Base-by-base conservation (phyloP, 148 eudicot species). In the Camellia granthamiana region DNA sequence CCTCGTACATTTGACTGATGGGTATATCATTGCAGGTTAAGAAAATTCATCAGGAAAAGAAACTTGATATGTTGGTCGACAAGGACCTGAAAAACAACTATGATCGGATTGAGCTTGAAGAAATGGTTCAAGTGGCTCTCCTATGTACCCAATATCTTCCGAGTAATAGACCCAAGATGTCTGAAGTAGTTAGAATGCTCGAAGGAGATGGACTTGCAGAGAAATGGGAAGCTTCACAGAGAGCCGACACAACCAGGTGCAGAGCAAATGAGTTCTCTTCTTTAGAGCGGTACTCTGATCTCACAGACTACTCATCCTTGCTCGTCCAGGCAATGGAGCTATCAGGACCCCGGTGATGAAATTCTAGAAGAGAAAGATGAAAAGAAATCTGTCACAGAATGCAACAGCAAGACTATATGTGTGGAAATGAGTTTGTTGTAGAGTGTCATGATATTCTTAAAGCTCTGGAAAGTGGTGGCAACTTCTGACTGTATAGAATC, bases 131-230 rank as follows among this genome's bases (percentile, higher is more conserved):
- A 88, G 98, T 96, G 58, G 99, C 99, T 61, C 89, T 93, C 19
- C 77, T 96, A 75, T 92, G 99, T 79, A 96, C 98, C 7, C 99
- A 96, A 74, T 93, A 88, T 80, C 92, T 90, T 38, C 97, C 99
- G 0, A 87, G 86, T 47, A 83, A 91, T 19, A 91, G 99, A 72
- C 99, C 99, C 0, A 96, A 85, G 84, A 96, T 96, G 98, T 93
- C 98, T 0, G 99, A 96, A 87, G 97, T 96, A 51, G 92, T 93
- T 51, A 81, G 98, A 56, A 93, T 96, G 99, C 90, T 96, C 7
- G 98, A 96, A 84, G 98, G 99, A 7, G 99, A 96, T 81, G 99
- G 99, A 15, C 91, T 96, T 6, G 99, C 93, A 1, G 99, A 96
- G 82, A 96, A 89, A 91, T 96, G 99, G 99, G 99, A 93, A 83